Base-by-base conservation (phyloP, 371 early-diverging fungal genomes). In the Thermomucor indicae-seudaticae region DNA sequence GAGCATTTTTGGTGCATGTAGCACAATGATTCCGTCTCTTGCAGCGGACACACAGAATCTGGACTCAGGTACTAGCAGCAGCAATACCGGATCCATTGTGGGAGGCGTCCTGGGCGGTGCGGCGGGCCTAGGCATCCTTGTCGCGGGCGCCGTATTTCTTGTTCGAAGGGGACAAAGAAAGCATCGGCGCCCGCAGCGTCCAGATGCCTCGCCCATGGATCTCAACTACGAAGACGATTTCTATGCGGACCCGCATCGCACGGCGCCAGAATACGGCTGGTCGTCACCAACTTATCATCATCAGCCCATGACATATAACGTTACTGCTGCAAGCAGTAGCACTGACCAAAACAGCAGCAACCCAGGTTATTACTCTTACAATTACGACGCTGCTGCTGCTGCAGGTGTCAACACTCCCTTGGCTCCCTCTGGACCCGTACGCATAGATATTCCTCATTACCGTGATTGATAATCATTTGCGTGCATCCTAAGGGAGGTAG, bases 231-330 rank as follows among this genome's bases (percentile, higher is more conserved):
- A 47, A 20, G 47, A 47, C 31, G 47, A 47, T 24, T 47, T 47
- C 25, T 47, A 47, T 34, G 47, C 47, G 14, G 47, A 47, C 25
- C 47, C 47, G 19, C 37, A 47, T 34, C 47, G 47, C 37, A 37
- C 14, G 5, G 19, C 19, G 4, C 37, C 14, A 10, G 37, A 37
- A 5, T 37, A 37, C 19, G 37, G 37, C 37, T 37, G 37, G 37
- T 37, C 37, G 10, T 16, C 37, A 3, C 14, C 32, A 7, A 19
- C 37, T 11, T 16, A 37, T 11, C 14, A 19, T 5, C 14, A 37
- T 11, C 37, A 37, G 14, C 19, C 37, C 10, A 19, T 37, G 3
- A 37, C 37, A 37, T 37, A 37, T 19, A 37, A 14, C 10, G 37
- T 19, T 3, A 37, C 37, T 37, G 19, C 37, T 3, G 37, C 5